These are phyloP conservation scores for Hypholoma sublateritium DNA, from an alignment of 768 basidiomycete genomes.

Conservation along the genomic window DNA sequence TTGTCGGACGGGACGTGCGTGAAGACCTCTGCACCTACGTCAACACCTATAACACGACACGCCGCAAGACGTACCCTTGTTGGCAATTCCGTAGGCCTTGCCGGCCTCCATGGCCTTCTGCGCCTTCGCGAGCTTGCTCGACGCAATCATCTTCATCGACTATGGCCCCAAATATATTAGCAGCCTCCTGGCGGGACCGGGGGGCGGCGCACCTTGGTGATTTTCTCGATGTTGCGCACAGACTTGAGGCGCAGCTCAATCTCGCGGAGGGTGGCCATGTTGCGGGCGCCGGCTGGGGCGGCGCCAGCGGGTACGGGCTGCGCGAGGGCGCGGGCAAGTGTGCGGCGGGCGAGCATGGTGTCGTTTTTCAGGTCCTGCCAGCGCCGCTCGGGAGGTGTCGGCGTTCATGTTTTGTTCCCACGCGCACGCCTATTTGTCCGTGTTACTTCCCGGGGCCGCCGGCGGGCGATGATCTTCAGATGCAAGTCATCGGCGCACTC, in stretches of 20 bases:
- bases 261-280: slow-evolving; percentile 97
- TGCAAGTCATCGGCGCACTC: too few relatives aligned
- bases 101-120: slow-evolving; percentile 91
- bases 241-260: slow-evolving; percentile 96
- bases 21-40: slow-evolving; percentile 76
- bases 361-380: slow-evolving; percentile 24
- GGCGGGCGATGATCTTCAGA: too few relatives aligned
- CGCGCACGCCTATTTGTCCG: not conserved
- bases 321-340: slow-evolving; percentile 38
- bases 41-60: not conserved
- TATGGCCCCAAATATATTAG: slow-evolving; percentile 27
- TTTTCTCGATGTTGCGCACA: slow-evolving; percentile 98
- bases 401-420: slow-evolving; percentile 20
- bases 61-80: slow-evolving; percentile 61
- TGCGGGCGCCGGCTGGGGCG: slow-evolving; percentile 60
- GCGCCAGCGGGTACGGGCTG: slow-evolving; percentile 36
- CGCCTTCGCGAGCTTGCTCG: slow-evolving; percentile 93
- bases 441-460: not conserved
- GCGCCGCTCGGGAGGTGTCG: slow-evolving; percentile 40
- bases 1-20: slow-evolving; percentile 70
- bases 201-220: slow-evolving; percentile 78
- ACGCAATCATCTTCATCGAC: slow-evolving; percentile 99
- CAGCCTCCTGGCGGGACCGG: slow-evolving; percentile 17
- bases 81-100: slow-evolving; percentile 91
- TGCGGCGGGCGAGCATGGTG: slow-evolving; percentile 49